Conservation (phyloP, 2,329 filamentous ascomycete species). For the Madurella fahalii region DNA sequence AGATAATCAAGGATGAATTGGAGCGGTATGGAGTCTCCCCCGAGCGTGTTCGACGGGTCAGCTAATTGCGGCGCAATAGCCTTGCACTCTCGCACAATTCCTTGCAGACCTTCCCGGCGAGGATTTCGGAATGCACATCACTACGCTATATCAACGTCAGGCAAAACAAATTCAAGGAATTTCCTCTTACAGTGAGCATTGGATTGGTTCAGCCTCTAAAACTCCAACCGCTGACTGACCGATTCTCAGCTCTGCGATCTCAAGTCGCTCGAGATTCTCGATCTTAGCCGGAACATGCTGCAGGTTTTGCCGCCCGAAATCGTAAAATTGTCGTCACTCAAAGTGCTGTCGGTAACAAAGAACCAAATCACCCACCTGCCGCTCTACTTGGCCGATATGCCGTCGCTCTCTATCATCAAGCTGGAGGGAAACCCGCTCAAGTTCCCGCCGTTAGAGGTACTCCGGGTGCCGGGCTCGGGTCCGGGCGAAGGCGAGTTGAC, state of each 20-base stretch:
- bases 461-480: constrained; percentile 55
- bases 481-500: constrained; percentile 58
- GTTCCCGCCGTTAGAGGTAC: constrained; percentile 69
- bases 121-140: constrained; percentile 72
- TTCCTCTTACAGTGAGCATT: constrained; percentile 50
- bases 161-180: constrained; percentile 67
- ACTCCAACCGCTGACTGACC: constrained; percentile 13
- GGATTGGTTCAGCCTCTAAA: background rate
- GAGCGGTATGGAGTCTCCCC: constrained; percentile 54
- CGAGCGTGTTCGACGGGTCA: constrained; percentile 20
- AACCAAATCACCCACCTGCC: constrained; percentile 85
- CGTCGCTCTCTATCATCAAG: constrained; percentile 81
- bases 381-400: constrained; percentile 82
- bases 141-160: constrained; percentile 77
- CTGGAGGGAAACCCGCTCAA: constrained; percentile 82
- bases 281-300: constrained; percentile 85
- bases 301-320: constrained; percentile 73
- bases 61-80: constrained; percentile 38
- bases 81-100: constrained; percentile 79
- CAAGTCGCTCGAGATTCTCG: constrained; percentile 83
- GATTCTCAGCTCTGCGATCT: constrained; percentile 71
- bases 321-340: constrained; percentile 74
- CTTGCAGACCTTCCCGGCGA: constrained; percentile 62
- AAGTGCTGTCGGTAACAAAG: constrained; percentile 81
- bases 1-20: constrained; percentile 69